Evolutionary conservation across 345 rosid genomes (phyloP), one percentile per base, ranked within the genome.

Genomic region (Pugionium cornutum): DNA sequence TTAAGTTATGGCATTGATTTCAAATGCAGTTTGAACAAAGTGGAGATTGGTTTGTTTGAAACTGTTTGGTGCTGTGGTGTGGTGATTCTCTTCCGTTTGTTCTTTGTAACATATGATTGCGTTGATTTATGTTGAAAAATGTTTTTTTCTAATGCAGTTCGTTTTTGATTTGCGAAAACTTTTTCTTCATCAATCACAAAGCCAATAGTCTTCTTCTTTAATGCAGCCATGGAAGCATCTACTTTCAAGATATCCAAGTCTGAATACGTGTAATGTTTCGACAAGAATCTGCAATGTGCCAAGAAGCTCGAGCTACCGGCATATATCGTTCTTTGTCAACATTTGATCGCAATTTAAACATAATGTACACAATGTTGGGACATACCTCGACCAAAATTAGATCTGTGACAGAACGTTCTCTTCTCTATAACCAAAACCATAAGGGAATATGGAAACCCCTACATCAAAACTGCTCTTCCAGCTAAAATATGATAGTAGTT

Each of bases 61-160:
- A 53, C 53, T 70, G 41, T 44, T 0, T 26, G n/a, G 26, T 62
- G 50, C 36, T 44, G 33, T 0, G 7, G 43, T 59, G 18, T 18
- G 18, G 18, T 18, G 39, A 8, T 69, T 44, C 26, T 53, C 28
- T 42, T 18, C 32, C 5, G 11, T 69, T 54, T 46, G 50, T 70
- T 25, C 27, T 2, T 57, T 72, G 76, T 41, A 72, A 72, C 60
- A 72, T 57, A 72, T 39, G 51, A 54, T 52, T 62, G 52, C 6
- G 58, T 48, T 62, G 69, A 25, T 28, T 61, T 52, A 35, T 7
- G 6, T 46, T 58, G 50, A 35, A 9, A 39, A 1, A 37, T 37
- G 34, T 9, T 31, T 48, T 45, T 18, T 18, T 18, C 18, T 18
- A 36, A n/a, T 55, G 29, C 54, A 54, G 10, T 45, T 26, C 5